These are phyloP conservation scores for Xylariaceae sp. DNA, from an alignment of 2,329 filamentous ascomycete species.

Conservation along the genomic window DNA sequence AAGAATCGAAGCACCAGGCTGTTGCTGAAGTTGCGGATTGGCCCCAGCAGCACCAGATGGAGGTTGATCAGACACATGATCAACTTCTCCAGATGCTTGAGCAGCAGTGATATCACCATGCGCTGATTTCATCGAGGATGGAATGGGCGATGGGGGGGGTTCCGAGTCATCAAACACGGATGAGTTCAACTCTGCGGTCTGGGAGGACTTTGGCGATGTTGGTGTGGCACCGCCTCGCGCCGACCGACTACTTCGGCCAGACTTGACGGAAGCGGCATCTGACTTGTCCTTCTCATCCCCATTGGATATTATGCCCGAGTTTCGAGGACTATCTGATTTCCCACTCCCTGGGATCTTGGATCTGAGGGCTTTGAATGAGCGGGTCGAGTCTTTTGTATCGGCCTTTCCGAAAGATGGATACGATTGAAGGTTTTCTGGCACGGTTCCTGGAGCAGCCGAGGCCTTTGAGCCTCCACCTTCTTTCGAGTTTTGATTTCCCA, in stretches of 20 bases:
- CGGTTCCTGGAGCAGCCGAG: conserved; percentile 33
- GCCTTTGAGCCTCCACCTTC: conserved; percentile 52
- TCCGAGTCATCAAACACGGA: conserved; percentile 48
- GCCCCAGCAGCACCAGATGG: conserved; percentile 63
- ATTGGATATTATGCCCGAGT: conserved; percentile 64
- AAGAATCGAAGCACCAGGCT: conserved; percentile 84
- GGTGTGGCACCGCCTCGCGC: conserved; percentile 43
- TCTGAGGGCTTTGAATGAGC: conserved; percentile 78
- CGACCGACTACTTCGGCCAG: conserved; percentile 58
- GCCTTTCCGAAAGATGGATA: conserved; percentile 91
- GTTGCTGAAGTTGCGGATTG: conserved; percentile 52
- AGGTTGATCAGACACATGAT: conserved; percentile 87
- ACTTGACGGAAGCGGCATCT: conserved; percentile 72
- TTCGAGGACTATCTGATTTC: conserved; percentile 76
- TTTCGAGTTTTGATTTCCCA: conserved; percentile 75
- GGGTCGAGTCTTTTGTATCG: conserved; percentile 87
- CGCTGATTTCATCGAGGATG: conserved; percentile 69
- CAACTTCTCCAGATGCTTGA: conserved; percentile 84
- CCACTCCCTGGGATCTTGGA: conserved; percentile 80
- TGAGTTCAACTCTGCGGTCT: conserved; percentile 33
- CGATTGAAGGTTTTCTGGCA: conserved; percentile 59
- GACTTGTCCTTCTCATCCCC: conserved; percentile 61
- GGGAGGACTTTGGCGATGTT: conserved; percentile 37
- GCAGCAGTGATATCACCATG: conserved; percentile 77
- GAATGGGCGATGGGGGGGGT: conserved; percentile 81